Conservation (phyloP, 2,329 filamentous ascomycete genomes). For the Penicillium sp. region DNA sequence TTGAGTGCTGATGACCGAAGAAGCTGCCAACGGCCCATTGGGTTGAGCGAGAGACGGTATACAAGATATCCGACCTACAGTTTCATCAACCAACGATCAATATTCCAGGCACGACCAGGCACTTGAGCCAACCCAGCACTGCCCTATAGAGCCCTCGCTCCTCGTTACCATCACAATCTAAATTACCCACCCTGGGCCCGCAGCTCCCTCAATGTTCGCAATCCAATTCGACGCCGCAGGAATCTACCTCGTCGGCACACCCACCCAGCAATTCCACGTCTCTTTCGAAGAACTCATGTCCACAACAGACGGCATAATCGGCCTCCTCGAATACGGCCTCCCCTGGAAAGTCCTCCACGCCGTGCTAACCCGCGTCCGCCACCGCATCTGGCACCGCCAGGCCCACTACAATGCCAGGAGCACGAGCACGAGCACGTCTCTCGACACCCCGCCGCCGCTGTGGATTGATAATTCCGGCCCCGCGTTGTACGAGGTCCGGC, state of each 20-base stretch:
- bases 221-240: conserved; percentile 25
- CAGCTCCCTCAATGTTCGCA: conserved; percentile 12
- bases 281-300: conserved; percentile 24
- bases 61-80: not conserved
- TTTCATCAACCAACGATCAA: not conserved
- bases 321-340: conserved; percentile 22
- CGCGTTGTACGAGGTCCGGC: conserved; percentile 18
- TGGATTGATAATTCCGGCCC: conserved; percentile 25
- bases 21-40: not conserved
- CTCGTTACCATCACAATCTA: no score
- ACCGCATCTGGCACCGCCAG: conserved; percentile 13
- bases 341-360: conserved; percentile 17
- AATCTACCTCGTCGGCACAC: conserved; percentile 23
- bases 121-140: not conserved
- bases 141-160: no score
- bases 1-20: not conserved
- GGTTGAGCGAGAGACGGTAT: not conserved
- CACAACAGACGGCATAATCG: conserved; percentile 18
- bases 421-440: not conserved
- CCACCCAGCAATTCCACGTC: conserved; percentile 20
- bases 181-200: no score
- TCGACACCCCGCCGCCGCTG: conserved; percentile 10
- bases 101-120: not conserved
- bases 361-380: conserved; percentile 10
- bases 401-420: no score